phyloP scores from a whole-genome alignment of 202 grass and related monocot genomes.

The Panicum hallii region DNA sequence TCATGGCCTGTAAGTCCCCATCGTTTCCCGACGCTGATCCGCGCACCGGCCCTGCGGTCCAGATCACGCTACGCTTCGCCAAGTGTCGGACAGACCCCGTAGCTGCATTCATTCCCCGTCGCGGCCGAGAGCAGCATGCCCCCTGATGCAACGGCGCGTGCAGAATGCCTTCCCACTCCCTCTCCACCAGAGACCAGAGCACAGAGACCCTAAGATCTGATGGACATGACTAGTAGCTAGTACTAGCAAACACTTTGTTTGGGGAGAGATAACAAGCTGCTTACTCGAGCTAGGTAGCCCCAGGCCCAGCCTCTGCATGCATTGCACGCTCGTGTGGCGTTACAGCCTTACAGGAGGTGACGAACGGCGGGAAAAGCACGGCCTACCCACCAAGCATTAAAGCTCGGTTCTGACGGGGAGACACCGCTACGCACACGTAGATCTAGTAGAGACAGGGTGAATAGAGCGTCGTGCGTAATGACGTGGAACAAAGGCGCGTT shows the following conservation, averaged over 20 bases:
- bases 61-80: not conserved
- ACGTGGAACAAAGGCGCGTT: constrained; percentile 53
- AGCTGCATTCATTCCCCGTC: constrained; percentile 7
- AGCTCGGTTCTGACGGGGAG: constrained; percentile 20
- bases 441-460: constrained; percentile 45
- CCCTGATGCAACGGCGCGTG: not conserved
- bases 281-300: not conserved
- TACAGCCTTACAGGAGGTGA: too few species aligned
- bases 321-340: not conserved
- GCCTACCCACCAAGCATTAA: constrained; percentile 38
- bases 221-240: not conserved
- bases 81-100: not conserved
- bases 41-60: not conserved
- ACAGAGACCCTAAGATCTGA: not conserved
- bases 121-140: not conserved
- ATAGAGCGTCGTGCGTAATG: constrained; percentile 49
- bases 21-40: not conserved
- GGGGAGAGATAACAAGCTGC: not conserved
- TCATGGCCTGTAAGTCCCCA: too few species aligned
- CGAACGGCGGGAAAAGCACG: too few species aligned
- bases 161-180: not conserved
- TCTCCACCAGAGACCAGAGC: not conserved
- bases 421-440: not conserved
- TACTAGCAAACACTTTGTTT: not conserved
- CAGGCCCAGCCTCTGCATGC: too few species aligned